A percentile compares a stretch with the other conserved stretches of the same genome.
These are phyloP conservation scores for Chrysoporthe austroafricana DNA, from an alignment of 2,329 filamentous ascomycete species.

Conservation along the genomic window DNA sequence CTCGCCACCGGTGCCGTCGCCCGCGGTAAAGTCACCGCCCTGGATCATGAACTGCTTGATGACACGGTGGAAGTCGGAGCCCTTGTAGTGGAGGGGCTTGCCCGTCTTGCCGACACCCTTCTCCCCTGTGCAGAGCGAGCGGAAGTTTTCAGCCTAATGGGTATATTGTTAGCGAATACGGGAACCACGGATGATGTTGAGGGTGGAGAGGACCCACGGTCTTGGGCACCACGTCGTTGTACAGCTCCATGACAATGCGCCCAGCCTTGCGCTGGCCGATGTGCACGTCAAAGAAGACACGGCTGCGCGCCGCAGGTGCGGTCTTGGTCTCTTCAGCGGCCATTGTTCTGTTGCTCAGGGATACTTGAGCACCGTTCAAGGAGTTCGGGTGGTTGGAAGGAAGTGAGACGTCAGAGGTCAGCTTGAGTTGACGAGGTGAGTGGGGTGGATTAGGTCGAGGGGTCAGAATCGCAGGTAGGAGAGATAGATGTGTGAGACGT, in stretches of 20 bases:
- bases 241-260: constrained; percentile 85
- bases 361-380: not conserved
- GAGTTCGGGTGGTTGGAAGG: not conserved
- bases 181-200: not conserved
- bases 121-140: constrained; percentile 90
- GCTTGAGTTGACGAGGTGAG: not conserved
- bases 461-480: no score
- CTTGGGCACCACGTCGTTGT: constrained; percentile 79
- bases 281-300: constrained; percentile 92
- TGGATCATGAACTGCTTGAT: constrained; percentile 99
- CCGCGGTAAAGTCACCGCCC: constrained; percentile 93
- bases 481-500: not conserved
- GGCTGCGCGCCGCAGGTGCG: constrained; percentile 62
- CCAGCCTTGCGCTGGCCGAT: constrained; percentile 76
- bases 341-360: constrained; percentile 40
- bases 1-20: constrained; percentile 94
- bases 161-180: not conserved
- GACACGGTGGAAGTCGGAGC: constrained; percentile 89
- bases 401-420: not conserved
- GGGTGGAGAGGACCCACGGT: constrained; percentile 49
- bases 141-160: constrained; percentile 81
- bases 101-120: constrained; percentile 82
- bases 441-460: no score
- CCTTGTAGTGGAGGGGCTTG: constrained; percentile 91
- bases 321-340: constrained; percentile 43